These are phyloP conservation scores for Geosmithia putterillii DNA, from an alignment of 2,329 filamentous ascomycete species.

Conservation along the genomic window DNA sequence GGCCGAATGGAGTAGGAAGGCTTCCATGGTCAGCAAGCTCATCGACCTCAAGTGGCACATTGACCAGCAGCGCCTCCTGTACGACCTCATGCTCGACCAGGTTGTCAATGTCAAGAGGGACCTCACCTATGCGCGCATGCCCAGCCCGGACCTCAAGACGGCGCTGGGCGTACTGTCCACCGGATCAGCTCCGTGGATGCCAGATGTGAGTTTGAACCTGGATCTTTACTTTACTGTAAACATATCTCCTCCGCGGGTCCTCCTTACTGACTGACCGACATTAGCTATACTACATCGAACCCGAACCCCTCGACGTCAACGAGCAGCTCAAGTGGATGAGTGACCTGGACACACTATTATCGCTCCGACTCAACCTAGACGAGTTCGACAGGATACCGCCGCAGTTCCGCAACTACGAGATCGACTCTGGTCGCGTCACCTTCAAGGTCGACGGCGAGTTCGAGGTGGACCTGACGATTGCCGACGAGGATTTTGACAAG, in stretches of 20 bases:
- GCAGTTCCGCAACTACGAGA: slow-evolving; percentile 65
- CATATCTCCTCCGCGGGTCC: neutral
- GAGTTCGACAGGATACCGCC: slow-evolving; percentile 65
- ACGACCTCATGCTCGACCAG: slow-evolving; percentile 45
- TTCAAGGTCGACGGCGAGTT: slow-evolving; percentile 78
- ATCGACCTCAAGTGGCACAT: slow-evolving; percentile 79
- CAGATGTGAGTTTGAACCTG: slow-evolving; percentile 48
- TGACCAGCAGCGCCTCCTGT: slow-evolving; percentile 47
- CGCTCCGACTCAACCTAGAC: slow-evolving; percentile 71
- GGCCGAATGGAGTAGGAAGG: slow-evolving; percentile 76
- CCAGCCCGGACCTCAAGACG: slow-evolving; percentile 83
- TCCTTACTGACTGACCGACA: neutral
- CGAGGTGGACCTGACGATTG: slow-evolving; percentile 84
- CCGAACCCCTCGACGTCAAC: slow-evolving; percentile 55
- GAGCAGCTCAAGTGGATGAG: slow-evolving; percentile 64
- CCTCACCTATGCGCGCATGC: slow-evolving; percentile 61
- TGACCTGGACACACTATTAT: slow-evolving; percentile 73
- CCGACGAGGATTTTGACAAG: slow-evolving; percentile 67
- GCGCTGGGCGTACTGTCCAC: slow-evolving; percentile 75
- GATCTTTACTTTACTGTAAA: neutral
- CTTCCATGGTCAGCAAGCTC: slow-evolving; percentile 68
- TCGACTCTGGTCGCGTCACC: slow-evolving; percentile 78
- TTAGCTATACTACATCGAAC: slow-evolving; percentile 65
- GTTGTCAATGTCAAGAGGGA: slow-evolving; percentile 63
- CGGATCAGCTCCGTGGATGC: slow-evolving; percentile 65